Conservation (phyloP, 78 protist genomes). For the Protostelium mycophagum region DNA sequence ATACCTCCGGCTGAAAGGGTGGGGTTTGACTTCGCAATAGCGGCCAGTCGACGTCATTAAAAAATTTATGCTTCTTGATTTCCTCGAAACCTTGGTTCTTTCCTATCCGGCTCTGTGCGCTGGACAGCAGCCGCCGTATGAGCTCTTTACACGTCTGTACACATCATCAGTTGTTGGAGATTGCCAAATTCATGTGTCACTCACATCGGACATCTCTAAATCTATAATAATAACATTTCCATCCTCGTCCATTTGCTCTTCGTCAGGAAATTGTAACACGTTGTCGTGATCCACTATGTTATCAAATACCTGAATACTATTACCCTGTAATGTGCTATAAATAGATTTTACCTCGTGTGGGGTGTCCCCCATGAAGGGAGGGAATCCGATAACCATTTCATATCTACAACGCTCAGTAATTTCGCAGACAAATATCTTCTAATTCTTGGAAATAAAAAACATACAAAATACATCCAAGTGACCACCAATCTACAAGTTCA, state of each 20-base stretch:
- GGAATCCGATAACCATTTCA: slow-evolving; percentile 64
- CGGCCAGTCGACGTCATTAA: slow-evolving; percentile 79
- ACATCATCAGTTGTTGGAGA: slow-evolving; percentile 7
- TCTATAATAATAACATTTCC: slow-evolving; percentile 6
- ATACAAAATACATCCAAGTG: slow-evolving; percentile 72
- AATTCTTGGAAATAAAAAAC: no score
- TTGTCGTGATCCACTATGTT: background rate
- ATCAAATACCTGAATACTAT: slow-evolving; percentile 15
- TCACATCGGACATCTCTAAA: slow-evolving; percentile 20
- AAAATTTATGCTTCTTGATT: slow-evolving; percentile 82
- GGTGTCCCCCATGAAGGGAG: slow-evolving; percentile 80
- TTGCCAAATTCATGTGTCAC: slow-evolving; percentile 35
- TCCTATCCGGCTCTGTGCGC: background rate
- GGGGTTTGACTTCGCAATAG: slow-evolving; percentile 36
- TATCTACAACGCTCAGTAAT: no score
- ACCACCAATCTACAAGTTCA: slow-evolving; percentile 90
- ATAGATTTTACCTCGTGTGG: slow-evolving; percentile 63
- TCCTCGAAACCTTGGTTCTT: slow-evolving; percentile 53
- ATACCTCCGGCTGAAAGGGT: slow-evolving; percentile 47
- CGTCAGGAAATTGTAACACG: background rate
- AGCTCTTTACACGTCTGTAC: background rate
- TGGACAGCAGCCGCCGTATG: background rate
- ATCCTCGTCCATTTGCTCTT: slow-evolving; percentile 11
- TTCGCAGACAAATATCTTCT: no score
- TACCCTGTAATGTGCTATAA: slow-evolving; percentile 34